Base-by-base conservation (phyloP, 305 asterid species). In the Fraxinus platypoda region DNA sequence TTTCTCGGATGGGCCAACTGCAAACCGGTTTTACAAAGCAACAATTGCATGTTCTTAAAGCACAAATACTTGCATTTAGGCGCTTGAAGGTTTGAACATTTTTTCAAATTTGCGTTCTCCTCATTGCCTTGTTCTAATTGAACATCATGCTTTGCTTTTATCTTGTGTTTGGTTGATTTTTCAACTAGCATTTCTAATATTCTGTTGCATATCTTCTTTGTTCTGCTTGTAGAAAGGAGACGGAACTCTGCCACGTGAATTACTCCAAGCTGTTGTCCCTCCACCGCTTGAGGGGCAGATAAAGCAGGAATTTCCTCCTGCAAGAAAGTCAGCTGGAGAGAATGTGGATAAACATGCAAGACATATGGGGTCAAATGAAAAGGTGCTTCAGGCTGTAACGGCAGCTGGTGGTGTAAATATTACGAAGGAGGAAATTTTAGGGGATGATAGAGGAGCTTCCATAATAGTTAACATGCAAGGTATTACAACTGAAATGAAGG, bases 61-160 rank as follows among this genome's bases (percentile, higher is more conserved):
- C 98, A 62, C 99, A 95, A 80, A 95, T 95, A 87, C 98, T 94
- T 80, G 98, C 98, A 66, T 95, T 95, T 88, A 91, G 98, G 89
- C 98, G 99, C 80, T 78, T 95, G 59, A 95, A 95, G 99, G 99
- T 95, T 82, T 80, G 93, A 75, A 37, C 54, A 75, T 70, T 81
- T 80, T 77, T 35, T 26, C 17, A 7, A 41, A 34, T 78, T 71
- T 64, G 66, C 79, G 41, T 72, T 64, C 78, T 83, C 74, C 78
- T 73, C 78, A 23, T 23, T 64, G 80, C 75, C 19, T 80, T 83
- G 76, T 80, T 82, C 37, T 49, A 73, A 71, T 34, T 82, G 12
- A 75, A 38, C 66, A 37, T 30, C 66, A 23, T 19, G 79, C 78
- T 76, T 33, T 31, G 75, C 15, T 80, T 72, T 33, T 38, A 31